These are phyloP conservation scores for Jimgerdemannia flammicorona DNA, from an alignment of 192 early-diverging fungal species.

Conservation along the genomic window DNA sequence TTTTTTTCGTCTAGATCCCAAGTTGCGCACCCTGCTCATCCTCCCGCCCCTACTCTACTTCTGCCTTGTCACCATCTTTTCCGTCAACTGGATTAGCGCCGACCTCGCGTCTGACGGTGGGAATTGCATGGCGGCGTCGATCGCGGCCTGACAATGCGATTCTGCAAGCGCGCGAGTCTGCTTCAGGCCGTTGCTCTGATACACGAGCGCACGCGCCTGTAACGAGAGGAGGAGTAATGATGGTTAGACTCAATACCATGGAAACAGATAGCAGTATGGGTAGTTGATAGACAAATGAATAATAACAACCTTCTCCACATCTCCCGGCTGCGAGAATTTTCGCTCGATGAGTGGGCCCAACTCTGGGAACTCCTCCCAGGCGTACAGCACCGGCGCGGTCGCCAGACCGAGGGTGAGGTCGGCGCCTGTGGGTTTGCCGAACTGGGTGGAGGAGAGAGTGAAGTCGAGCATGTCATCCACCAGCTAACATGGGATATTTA, in stretches of 20 bases:
- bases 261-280: background rate
- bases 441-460: slow-evolving; percentile 61
- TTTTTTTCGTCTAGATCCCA: too few relatives aligned
- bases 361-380: slow-evolving; percentile 84
- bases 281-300: background rate
- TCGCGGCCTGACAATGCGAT: slow-evolving; percentile 71
- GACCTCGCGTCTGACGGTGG: slow-evolving; percentile 72
- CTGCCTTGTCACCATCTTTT: slow-evolving; percentile 77
- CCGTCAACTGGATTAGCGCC: slow-evolving; percentile 76
- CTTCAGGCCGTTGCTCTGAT: slow-evolving; percentile 72
- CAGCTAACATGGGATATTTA: slow-evolving; percentile 34
- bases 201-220: slow-evolving; percentile 75
- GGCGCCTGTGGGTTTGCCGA: slow-evolving; percentile 91
- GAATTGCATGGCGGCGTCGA: slow-evolving; percentile 59
- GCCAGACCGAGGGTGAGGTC: slow-evolving; percentile 88
- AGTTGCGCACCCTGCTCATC: too few relatives aligned
- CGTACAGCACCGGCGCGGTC: slow-evolving; percentile 91
- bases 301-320: slow-evolving; percentile 60
- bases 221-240: slow-evolving; percentile 2
- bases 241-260: slow-evolving; percentile 8
- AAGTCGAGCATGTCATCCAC: slow-evolving; percentile 95
- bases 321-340: slow-evolving; percentile 74
- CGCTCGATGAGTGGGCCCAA: slow-evolving; percentile 83
- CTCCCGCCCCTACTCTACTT: slow-evolving; percentile 40
- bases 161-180: slow-evolving; percentile 73